These are phyloP conservation scores for Raphanus raphanistrum DNA, from an alignment of 345 rosid species.

Conservation along the genomic window DNA sequence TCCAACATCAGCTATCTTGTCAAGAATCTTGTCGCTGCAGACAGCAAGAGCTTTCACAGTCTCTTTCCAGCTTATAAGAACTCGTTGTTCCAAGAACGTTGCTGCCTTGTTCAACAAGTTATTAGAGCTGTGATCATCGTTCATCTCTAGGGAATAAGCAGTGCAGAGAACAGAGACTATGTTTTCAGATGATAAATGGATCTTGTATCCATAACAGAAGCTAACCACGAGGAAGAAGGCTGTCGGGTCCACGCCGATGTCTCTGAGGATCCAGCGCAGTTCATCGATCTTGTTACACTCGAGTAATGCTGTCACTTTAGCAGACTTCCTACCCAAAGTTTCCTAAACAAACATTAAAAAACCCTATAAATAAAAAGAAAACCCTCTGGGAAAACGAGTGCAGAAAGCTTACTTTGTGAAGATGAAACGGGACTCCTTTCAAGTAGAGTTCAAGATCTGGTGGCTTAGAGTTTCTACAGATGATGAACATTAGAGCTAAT, in stretches of 20 bases:
- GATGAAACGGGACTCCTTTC: constrained; percentile 43
- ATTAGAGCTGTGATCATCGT: constrained; percentile 55
- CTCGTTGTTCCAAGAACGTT: constrained; percentile 49
- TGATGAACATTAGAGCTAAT: not conserved
- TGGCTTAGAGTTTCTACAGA: constrained; percentile 47
- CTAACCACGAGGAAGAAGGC: constrained; percentile 59
- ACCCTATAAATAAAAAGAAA: constrained; percentile 12
- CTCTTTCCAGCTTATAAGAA: constrained; percentile 74
- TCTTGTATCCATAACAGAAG: constrained; percentile 69
- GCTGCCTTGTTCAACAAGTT: constrained; percentile 55
- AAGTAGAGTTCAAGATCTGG: constrained; percentile 44
- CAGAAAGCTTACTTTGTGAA: constrained; percentile 48
- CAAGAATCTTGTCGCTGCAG: constrained; percentile 39
- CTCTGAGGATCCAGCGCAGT: constrained; percentile 44
- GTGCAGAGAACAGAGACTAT: constrained; percentile 62
- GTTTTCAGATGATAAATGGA: constrained; percentile 56
- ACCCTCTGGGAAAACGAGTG: not conserved
- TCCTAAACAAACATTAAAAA: constrained; percentile 42
- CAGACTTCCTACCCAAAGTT: constrained; percentile 63
- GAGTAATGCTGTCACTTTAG: constrained; percentile 52
- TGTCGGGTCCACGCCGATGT: constrained; percentile 53
- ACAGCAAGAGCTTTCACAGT: constrained; percentile 57
- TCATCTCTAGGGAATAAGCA: constrained; percentile 67
- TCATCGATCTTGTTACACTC: constrained; percentile 37
- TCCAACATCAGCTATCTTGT: constrained; percentile 46